Base-by-base conservation (phyloP, 768 basidiomycete genomes). In the Holtermanniella nyarrowii region DNA sequence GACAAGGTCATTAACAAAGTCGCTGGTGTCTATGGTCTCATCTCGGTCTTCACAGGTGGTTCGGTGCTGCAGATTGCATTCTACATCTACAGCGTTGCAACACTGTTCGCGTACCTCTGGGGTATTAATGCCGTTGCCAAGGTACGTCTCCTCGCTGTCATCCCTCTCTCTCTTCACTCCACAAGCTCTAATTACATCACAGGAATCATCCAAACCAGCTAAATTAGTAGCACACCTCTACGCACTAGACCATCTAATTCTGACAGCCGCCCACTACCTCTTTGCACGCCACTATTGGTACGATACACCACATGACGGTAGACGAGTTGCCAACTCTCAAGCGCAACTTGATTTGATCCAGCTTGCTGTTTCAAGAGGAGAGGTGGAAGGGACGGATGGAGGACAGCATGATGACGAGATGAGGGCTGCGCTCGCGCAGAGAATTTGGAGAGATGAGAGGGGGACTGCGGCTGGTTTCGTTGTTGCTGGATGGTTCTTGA, bases 11-110 rank as follows among this genome's bases (percentile, higher is more conserved):
- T 99, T 59, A 99, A 99, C 79, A 99, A 99, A 74, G 93, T 91
- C 46, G 91, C 95, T 18, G 93, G 95, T 46, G 80, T 96, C 7
- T 99, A 97, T 69, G 95, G 95, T 50, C 79, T 99, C 52, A 83
- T 99, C 53, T 91, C 90, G 4, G 79, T 90, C 51, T 73, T 90
- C 53, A 85, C 85, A 0, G 74, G 73, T 26, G 88, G 86, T n/a
- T 84, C 85, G n/a, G 82, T 89, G 59, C 82, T 85, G 0, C 95
- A 99, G 73, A 77, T 96, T 54, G 86, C 82, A 70, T 78, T 93
- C 66, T 97, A 97, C 72, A 77, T 90, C 18, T 99, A 99, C 75
- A 96, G 91, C 10, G 82, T 85, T 50, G 69, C 83, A 22, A 87
- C 83, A 39, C 79, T 97, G 41, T 76, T 82, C 13, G 86, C 81